phyloP scores from a whole-genome alignment of 2,329 filamentous ascomycete genomes.

The Colletotrichum euphorbiae region DNA sequence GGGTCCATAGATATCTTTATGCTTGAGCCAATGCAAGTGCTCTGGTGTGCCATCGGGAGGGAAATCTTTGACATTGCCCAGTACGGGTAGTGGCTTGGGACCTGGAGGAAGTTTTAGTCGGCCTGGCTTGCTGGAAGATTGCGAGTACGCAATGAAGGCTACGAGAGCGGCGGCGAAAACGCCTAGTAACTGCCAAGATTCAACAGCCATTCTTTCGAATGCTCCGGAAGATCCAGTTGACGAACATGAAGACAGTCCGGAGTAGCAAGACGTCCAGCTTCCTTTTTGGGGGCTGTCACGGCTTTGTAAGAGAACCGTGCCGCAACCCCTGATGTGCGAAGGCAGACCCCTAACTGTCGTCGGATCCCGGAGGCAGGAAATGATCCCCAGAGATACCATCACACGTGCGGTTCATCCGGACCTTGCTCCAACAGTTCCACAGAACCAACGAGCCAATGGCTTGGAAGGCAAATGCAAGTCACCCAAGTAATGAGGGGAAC shows the following conservation, averaged over 20 bases:
- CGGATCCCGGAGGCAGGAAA: too few relatives aligned
- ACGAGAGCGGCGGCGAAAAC: slow-evolving; percentile 11
- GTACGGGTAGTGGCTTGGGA: slow-evolving; percentile 57
- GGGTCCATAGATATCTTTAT: slow-evolving; percentile 52
- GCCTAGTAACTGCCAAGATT: slow-evolving; percentile 1
- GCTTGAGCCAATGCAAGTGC: slow-evolving; percentile 55
- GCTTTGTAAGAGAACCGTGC: too few relatives aligned
- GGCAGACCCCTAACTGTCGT: too few relatives aligned
- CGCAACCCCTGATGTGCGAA: too few relatives aligned
- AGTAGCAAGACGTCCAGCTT: too few relatives aligned
- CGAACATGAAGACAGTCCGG: too few relatives aligned
- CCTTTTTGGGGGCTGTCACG: too few relatives aligned
- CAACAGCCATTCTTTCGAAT: not conserved
- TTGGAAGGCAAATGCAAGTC: not conserved
- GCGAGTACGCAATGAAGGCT: not conserved
- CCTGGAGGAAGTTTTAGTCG: slow-evolving; percentile 57
- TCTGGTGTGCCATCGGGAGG: slow-evolving; percentile 52
- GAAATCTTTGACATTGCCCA: slow-evolving; percentile 63
- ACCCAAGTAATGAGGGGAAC: too few relatives aligned
- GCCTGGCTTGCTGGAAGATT: not conserved
- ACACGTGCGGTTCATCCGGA: too few relatives aligned
- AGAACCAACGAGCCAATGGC: not conserved
- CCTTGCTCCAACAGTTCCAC: not conserved
- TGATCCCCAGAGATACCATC: too few relatives aligned
- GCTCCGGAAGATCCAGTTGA: too few relatives aligned